phyloP scores from a whole-genome alignment of 1,284 basidiomycete genomes.

The Thelephora terrestris region DNA sequence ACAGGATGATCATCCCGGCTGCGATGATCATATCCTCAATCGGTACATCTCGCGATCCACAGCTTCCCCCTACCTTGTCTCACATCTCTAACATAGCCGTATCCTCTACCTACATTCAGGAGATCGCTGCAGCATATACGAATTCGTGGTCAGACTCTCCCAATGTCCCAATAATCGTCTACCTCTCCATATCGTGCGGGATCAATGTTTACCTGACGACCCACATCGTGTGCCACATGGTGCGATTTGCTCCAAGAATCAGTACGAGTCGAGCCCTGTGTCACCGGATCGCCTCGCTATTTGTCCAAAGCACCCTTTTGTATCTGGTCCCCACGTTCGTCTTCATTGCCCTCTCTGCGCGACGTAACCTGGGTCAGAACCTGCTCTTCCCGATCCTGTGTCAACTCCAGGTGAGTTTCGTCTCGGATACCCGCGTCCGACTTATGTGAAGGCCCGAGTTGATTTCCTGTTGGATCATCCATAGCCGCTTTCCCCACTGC shows the following conservation, averaged over 20 bases:
- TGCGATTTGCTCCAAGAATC: too few species aligned
- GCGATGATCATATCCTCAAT: conserved; percentile 6
- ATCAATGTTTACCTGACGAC: conserved; percentile 21
- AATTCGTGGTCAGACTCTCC: conserved; percentile 15
- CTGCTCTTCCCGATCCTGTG: neutral
- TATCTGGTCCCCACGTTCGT: neutral
- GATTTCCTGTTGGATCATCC: too few species aligned
- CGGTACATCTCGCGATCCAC: conserved; percentile 2
- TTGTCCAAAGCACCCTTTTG: neutral
- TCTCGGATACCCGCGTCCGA: neutral
- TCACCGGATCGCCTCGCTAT: neutral
- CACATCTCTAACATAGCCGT: conserved; percentile 11
- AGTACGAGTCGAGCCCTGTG: neutral
- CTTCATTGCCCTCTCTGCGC: neutral
- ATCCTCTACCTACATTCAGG: conserved; percentile 16
- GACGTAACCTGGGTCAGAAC: neutral
- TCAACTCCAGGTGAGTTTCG: neutral
- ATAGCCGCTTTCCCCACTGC: neutral
- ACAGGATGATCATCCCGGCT: conserved; percentile 11
- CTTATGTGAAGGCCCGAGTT: too few species aligned
- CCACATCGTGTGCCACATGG: conserved; percentile 13
- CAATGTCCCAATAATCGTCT: conserved; percentile 18
- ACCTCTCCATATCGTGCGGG: conserved; percentile 21
- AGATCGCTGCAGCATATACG: conserved; percentile 14
- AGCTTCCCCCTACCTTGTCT: neutral